phyloP scores from a whole-genome alignment of 768 basidiomycete species.

The Cyclocybe aegerita region DNA sequence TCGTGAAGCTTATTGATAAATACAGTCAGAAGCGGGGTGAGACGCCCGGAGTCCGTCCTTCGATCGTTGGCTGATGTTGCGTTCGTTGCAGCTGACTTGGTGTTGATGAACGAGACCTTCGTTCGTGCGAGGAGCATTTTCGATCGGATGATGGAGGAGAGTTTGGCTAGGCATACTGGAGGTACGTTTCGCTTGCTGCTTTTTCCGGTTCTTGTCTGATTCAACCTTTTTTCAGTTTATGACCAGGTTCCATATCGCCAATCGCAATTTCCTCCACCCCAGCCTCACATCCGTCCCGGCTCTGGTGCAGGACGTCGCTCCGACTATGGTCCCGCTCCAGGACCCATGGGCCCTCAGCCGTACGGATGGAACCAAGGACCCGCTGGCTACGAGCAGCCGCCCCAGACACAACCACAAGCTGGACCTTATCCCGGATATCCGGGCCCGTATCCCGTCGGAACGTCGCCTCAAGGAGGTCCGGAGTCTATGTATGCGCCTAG shows the following conservation, averaged over 20 bases:
- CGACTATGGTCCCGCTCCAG: slow-evolving; percentile 14
- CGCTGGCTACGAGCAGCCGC: slow-evolving; percentile 39
- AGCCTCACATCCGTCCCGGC: slow-evolving; percentile 20
- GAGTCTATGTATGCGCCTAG: too few species aligned
- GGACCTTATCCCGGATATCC: slow-evolving; percentile 23
- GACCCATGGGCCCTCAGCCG: slow-evolving; percentile 27
- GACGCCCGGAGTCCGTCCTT: slow-evolving; percentile 13
- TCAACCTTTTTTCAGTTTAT: slow-evolving; percentile 43
- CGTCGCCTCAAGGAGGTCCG: not conserved
- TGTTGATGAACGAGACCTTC: slow-evolving; percentile 94
- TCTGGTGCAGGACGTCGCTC: slow-evolving; percentile 30
- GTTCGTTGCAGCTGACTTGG: slow-evolving; percentile 71
- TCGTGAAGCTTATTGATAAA: slow-evolving; percentile 95
- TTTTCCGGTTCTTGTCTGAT: not conserved
- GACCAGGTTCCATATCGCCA: slow-evolving; percentile 38
- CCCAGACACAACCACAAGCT: too few species aligned
- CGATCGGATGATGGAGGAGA: slow-evolving; percentile 93
- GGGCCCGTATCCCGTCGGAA: slow-evolving; percentile 18
- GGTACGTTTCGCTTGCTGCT: slow-evolving; percentile 34
- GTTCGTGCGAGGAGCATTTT: slow-evolving; percentile 86
- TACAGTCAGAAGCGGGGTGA: slow-evolving; percentile 88
- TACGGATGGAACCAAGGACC: slow-evolving; percentile 55
- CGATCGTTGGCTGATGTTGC: not conserved
- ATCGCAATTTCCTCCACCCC: slow-evolving; percentile 10
- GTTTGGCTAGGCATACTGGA: slow-evolving; percentile 70